Percentiles rank a stretch among this genome's conserved stretches.
Conservation (phyloP, 306 rosid genomes). For the Cucurbita moschata region DNA sequence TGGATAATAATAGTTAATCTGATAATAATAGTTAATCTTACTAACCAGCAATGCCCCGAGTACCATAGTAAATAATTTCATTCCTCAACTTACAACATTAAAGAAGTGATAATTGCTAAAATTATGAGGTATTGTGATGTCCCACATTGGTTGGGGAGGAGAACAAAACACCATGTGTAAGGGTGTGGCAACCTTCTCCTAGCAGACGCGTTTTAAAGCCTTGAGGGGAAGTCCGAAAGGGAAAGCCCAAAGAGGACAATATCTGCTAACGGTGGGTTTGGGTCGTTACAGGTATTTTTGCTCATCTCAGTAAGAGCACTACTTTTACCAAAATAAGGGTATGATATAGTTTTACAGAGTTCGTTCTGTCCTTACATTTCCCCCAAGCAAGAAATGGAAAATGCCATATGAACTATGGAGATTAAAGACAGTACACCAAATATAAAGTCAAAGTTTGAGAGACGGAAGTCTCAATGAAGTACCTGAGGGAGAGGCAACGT, state of each 20-base stretch:
- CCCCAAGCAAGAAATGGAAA: background rate
- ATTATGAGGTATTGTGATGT: background rate
- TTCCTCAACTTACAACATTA: background rate
- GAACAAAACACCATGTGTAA: too few relatives aligned
- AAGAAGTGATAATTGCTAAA: background rate
- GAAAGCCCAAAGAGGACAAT: too few relatives aligned
- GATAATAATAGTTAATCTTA: background rate
- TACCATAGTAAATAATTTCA: background rate
- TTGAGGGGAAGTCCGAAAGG: too few relatives aligned
- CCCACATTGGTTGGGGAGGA: too few relatives aligned
- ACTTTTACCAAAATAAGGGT: background rate
- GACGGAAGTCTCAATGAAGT: background rate
- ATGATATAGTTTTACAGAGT: background rate
- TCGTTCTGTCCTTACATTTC: background rate
- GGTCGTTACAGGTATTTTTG: background rate
- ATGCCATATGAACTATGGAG: background rate
- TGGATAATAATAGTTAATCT: background rate
- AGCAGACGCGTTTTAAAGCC: too few relatives aligned
- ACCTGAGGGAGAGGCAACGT: constrained; percentile 96
- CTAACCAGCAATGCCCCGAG: background rate
- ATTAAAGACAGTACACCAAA: background rate
- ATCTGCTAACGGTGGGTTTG: too few relatives aligned
- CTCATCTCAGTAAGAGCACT: background rate
- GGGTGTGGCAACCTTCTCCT: too few relatives aligned
- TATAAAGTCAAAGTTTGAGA: background rate